Evolutionary conservation across 768 basidiomycete species (phyloP).

Genomic region (Ramaria sp.): DNA sequence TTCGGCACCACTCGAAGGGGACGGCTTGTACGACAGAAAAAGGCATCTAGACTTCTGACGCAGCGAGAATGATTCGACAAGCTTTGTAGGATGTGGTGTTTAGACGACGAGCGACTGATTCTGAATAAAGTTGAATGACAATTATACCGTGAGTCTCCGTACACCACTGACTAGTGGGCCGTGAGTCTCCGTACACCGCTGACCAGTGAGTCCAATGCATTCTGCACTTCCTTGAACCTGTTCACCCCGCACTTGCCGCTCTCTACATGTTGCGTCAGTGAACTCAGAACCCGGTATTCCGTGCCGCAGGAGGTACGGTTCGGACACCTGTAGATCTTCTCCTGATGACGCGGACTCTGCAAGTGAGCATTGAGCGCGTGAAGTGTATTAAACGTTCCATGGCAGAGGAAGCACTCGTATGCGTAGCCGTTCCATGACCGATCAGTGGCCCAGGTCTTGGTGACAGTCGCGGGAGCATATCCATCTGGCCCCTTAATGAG

Average conservation of each 20-base stretch:
- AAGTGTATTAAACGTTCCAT: conserved; percentile 30
- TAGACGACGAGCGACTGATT: no score
- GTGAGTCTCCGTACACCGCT: background rate
- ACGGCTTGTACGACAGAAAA: no score
- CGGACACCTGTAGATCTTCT: conserved; percentile 46
- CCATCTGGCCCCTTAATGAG: conserved; percentile 29
- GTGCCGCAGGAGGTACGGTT: conserved; percentile 25
- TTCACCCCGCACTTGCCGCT: conserved; percentile 47
- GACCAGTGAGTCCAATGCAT: conserved; percentile 26
- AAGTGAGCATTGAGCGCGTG: conserved; percentile 49
- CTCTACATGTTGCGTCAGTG: conserved; percentile 54
- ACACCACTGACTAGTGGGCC: conserved; percentile 17
- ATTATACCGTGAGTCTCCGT: background rate
- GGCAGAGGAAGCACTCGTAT: conserved; percentile 61
- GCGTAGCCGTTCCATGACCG: conserved; percentile 31
- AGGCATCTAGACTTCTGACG: no score
- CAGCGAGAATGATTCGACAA: no score
- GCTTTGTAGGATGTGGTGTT: no score
- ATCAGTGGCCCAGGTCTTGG: conserved; percentile 22
- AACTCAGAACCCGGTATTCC: conserved; percentile 44
- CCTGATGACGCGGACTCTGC: conserved; percentile 47
- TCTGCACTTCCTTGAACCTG: conserved; percentile 33
- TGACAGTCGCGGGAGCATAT: conserved; percentile 9
- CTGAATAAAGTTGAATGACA: background rate
- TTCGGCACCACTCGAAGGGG: no score